Evolutionary conservation across 257 asterid genomes (phyloP).

Genomic region (Fraxinus cuspidata): DNA sequence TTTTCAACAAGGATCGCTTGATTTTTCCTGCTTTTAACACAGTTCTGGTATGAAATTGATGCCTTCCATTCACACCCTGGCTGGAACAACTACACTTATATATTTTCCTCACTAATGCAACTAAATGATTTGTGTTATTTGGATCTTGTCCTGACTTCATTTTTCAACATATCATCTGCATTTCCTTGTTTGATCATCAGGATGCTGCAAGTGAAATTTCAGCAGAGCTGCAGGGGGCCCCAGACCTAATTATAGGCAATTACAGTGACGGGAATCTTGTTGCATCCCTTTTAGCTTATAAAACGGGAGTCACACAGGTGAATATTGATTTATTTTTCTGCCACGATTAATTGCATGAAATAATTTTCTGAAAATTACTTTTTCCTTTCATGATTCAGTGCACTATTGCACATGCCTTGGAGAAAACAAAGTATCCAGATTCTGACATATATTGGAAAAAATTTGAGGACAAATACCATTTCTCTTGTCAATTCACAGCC

Average conservation of each 20-base stretch:
- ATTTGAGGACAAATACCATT: conserved; percentile 93
- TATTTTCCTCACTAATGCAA: neutral
- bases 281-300: conserved; percentile 81
- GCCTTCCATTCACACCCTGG: neutral
- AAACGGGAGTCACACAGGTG: conserved; percentile 95
- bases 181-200: conserved; percentile 36
- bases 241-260: conserved; percentile 88
- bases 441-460: conserved; percentile 93
- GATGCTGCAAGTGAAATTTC: conserved; percentile 80
- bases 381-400: conserved; percentile 49
- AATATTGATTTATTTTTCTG: conserved; percentile 7
- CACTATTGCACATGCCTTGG: conserved; percentile 98
- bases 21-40: neutral
- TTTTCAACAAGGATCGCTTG: neutral
- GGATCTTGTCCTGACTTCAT: neutral
- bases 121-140: neutral
- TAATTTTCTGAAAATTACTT: conserved; percentile 8
- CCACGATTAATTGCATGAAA: conserved; percentile 12
- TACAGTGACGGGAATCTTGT: conserved; percentile 99
- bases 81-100: neutral
- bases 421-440: conserved; percentile 97
- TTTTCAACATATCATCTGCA: neutral
- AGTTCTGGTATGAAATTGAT: neutral
- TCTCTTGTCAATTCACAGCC: conserved; percentile 96
- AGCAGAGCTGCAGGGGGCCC: conserved; percentile 90